Evolutionary conservation across 257 asterid species (phyloP).

Genomic region (Petunia axillaris): DNA sequence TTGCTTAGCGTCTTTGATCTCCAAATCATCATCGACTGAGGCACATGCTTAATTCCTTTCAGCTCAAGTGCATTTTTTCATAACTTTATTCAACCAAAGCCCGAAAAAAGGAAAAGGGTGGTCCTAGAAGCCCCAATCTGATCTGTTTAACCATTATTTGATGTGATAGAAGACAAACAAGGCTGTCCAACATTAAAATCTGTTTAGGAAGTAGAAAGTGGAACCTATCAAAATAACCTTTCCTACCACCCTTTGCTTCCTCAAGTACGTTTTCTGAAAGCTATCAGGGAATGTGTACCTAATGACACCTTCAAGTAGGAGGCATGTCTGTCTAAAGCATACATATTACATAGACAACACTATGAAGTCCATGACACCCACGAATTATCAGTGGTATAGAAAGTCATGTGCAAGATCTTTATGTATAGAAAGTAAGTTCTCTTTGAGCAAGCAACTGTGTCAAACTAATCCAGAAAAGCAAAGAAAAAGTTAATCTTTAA

Average conservation of each 20-base stretch:
- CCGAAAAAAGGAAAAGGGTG: not conserved
- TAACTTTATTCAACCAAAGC: slow-evolving; percentile 20
- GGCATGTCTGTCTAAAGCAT: slow-evolving; percentile 19
- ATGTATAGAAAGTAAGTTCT: not conserved
- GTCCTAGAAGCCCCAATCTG: not conserved
- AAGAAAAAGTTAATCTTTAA: not conserved
- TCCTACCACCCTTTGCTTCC: slow-evolving; percentile 23
- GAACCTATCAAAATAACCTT: slow-evolving; percentile 1
- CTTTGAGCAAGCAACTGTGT: not conserved
- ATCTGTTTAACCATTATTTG: not conserved
- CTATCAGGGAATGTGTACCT: slow-evolving; percentile 7
- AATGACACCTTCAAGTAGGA: not conserved
- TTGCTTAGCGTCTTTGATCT: not conserved
- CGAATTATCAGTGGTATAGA: not conserved
- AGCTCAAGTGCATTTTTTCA: not conserved
- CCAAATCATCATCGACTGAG: not conserved
- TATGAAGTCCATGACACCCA: not conserved
- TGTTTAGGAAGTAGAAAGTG: not conserved
- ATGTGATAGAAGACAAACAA: not conserved
- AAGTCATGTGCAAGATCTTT: not conserved
- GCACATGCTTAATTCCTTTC: not conserved
- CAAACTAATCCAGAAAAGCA: not conserved
- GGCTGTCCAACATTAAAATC: slow-evolving; percentile 10
- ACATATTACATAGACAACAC: slow-evolving; percentile 12
- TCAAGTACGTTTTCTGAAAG: not conserved